These are phyloP conservation scores for Melanopsichium pennsylvanicum DNA, from an alignment of 1,284 basidiomycete genomes.

Conservation along the genomic window DNA sequence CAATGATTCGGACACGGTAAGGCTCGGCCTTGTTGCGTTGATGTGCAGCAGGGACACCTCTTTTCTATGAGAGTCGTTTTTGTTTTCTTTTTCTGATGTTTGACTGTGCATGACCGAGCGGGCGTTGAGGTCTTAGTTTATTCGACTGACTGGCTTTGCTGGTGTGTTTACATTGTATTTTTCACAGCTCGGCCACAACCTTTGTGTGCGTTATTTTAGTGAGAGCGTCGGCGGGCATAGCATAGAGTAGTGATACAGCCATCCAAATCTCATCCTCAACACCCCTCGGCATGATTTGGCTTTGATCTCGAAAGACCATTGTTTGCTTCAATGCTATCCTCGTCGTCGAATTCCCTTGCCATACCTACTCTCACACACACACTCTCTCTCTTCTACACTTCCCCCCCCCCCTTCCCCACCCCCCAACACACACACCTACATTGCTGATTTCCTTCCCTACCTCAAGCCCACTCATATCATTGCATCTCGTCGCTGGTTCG, in stretches of 20 bases:
- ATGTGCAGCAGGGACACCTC: neutral
- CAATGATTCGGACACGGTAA: too few relatives aligned
- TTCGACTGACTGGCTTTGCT: too few relatives aligned
- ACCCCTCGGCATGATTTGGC: constrained; percentile 3
- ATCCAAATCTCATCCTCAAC: too few relatives aligned
- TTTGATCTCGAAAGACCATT: constrained; percentile 8
- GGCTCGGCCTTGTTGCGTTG: neutral
- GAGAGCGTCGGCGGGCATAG: neutral
- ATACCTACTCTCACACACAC: too few relatives aligned
- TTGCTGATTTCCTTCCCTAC: neutral
- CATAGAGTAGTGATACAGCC: too few relatives aligned
- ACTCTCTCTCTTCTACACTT: neutral
- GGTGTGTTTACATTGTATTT: too few relatives aligned
- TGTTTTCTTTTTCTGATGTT: neutral
- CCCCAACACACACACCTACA: neutral
- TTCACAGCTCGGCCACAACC: constrained; percentile 9
- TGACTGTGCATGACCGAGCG: neutral
- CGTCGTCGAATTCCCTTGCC: too few relatives aligned
- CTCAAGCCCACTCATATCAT: neutral
- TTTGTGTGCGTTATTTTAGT: neutral
- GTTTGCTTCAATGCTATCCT: neutral
- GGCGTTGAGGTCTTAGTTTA: neutral
- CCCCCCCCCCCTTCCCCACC: neutral
- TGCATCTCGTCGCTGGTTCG: constrained; percentile 26
- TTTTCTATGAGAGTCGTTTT: neutral